Base-by-base conservation (phyloP, 129 eudicot genomes). In the Flaveria trinervia region DNA sequence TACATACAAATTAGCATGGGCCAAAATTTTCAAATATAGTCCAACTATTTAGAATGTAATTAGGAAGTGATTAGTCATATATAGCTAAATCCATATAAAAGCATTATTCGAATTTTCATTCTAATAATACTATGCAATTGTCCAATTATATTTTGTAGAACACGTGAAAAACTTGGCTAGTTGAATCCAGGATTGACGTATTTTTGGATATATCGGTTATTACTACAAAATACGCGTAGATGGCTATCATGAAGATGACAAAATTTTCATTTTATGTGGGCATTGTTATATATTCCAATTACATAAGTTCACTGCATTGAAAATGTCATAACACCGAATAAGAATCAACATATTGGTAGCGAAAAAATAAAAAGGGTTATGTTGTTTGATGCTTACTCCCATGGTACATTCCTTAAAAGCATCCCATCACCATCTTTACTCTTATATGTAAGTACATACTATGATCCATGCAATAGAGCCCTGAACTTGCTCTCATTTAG, bases 351-450 rank as follows among this genome's bases (percentile, higher is more conserved):
- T 9, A 69, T 43, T 0, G 13, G 15, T 15, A 52, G 56, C n/a
- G 49, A 55, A 71, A 9, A 75, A 30, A 5, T 64, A 64, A 14
- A 57, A 15, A 57, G 39, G 30, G 45, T 9, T 64, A 64, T 28
- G 46, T 64, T 66, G 73, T 68, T 60, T 15, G 23, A 51, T n/a
- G 60, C 97, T 89, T 86, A 92, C 96, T 93, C 96, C 98, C 96
- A 93, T 3, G 98, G 98, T 44, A 93, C 98, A 86, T 93, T 96
- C 52, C 98, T 96, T 8, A 93, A 95, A 73, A 93, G 96, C 98
- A 93, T 93, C 96, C 98, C 90, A 70, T 93, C 98, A 69, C 92
- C 98, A 85, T 90, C 98, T 66, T 93, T 93, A 73, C 90, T 96
- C 80, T 93, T 95, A 28, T 90, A 93, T 2, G 98, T 89, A 60